phyloP scores from a whole-genome alignment of 148 eudicot species.

The Arctostaphylos glauca region DNA sequence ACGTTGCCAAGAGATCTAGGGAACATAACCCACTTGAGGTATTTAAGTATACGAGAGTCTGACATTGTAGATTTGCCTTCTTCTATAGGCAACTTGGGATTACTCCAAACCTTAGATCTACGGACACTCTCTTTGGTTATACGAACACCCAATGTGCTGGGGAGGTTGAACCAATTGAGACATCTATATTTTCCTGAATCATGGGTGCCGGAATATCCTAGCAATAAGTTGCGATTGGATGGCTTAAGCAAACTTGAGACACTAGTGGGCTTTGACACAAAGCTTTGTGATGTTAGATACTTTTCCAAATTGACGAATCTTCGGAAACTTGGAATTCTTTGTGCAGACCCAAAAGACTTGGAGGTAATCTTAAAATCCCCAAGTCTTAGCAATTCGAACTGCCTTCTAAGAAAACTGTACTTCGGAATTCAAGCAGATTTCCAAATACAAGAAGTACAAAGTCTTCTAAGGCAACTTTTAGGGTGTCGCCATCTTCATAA shows the following conservation, averaged over 20 bases:
- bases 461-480: background rate
- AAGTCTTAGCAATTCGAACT: background rate
- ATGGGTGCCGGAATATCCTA: too few relatives aligned
- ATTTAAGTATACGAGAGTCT: background rate
- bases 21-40: constrained; percentile 9
- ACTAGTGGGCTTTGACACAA: background rate
- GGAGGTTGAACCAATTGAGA: constrained; percentile 12
- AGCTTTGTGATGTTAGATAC: background rate
- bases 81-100: constrained; percentile 7
- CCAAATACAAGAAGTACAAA: background rate
- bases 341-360: background rate
- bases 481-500: background rate
- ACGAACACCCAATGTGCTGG: constrained; percentile 9
- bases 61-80: background rate
- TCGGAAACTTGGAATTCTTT: background rate
- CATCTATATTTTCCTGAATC: constrained; percentile 18
- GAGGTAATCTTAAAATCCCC: background rate
- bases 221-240: constrained; percentile 1
- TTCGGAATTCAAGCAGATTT: accelerated
- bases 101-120: constrained; percentile 22
- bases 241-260: constrained; percentile 14
- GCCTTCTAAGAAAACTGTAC: background rate
- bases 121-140: too few relatives aligned
- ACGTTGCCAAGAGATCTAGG: background rate
- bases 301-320: background rate